phyloP scores from a whole-genome alignment of 306 rosid species.

The Mimosa bimucronata region DNA sequence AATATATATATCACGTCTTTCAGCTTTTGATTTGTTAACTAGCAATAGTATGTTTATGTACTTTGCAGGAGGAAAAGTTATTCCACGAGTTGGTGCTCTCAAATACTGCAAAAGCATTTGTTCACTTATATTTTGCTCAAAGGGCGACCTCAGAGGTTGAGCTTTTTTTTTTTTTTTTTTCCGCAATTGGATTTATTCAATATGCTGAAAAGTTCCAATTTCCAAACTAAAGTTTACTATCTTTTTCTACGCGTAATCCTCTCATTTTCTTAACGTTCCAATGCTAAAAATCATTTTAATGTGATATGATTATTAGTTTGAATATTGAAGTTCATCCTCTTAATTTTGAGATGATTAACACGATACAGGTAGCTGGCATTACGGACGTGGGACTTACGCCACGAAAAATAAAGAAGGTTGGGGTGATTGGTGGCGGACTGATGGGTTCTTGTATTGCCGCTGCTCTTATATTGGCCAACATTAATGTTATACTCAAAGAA shows the following conservation, averaged over 20 bases:
- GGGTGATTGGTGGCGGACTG: slow-evolving; percentile 11
- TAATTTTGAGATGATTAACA: background rate
- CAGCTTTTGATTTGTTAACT: background rate
- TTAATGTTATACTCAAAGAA: background rate
- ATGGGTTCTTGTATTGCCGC: slow-evolving; percentile 4
- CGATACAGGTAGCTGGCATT: background rate
- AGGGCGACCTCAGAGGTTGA: background rate
- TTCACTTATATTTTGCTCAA: background rate
- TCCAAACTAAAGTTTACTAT: background rate
- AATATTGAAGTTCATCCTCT: background rate
- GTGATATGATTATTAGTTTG: background rate
- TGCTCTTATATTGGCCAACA: background rate
- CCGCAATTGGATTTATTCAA: background rate
- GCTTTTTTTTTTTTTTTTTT: background rate
- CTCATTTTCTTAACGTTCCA: background rate
- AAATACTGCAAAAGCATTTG: background rate
- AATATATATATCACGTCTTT: background rate
- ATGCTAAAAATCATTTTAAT: background rate
- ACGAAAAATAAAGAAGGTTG: background rate
- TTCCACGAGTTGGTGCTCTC: background rate
- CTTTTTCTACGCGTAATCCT: background rate
- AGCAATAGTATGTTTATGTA: background rate
- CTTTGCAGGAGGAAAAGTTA: background rate
- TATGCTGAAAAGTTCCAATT: background rate
- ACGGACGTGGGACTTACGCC: background rate